A percentile compares a stretch with the other conserved stretches of the same genome.
Evolutionary conservation across 257 asterid genomes (phyloP).

Genomic region (Linderniella brevidens): DNA sequence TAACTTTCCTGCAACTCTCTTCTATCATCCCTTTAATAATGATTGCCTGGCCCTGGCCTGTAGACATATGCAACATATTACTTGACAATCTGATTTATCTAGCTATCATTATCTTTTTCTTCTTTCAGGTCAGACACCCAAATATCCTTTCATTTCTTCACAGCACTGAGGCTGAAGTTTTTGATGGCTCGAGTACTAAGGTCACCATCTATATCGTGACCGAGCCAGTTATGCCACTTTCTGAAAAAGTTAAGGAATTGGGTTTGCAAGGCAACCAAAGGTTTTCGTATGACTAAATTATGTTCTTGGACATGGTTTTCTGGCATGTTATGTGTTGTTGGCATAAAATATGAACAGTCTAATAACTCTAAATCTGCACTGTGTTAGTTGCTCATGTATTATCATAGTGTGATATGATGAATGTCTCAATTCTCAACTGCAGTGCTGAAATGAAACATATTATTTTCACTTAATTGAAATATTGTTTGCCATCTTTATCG

Average conservation of each 20-base stretch:
- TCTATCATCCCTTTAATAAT: no score
- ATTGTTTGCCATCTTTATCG: no score
- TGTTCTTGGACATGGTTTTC: conserved; percentile 8
- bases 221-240: conserved; percentile 93
- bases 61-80: no score
- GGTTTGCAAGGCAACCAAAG: conserved; percentile 81
- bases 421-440: no score
- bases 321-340: conserved; percentile 10
- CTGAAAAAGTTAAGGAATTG: conserved; percentile 88
- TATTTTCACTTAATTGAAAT: no score
- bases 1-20: no score
- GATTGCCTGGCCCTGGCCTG: no score
- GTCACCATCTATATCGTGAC: conserved; percentile 85
- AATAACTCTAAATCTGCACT: neutral
- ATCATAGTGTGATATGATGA: no score
- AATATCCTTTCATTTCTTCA: conserved; percentile 88
- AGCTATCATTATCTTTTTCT: neutral
- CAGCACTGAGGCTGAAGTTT: conserved; percentile 83
- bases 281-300: conserved; percentile 22
- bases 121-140: conserved; percentile 94
- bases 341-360: neutral
- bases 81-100: neutral
- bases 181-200: conserved; percentile 68
- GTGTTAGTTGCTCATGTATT: no score
- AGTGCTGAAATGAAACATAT: no score